Base-by-base conservation (phyloP, 2,329 filamentous ascomycete species). In the Westerdykella aurantiaca region DNA sequence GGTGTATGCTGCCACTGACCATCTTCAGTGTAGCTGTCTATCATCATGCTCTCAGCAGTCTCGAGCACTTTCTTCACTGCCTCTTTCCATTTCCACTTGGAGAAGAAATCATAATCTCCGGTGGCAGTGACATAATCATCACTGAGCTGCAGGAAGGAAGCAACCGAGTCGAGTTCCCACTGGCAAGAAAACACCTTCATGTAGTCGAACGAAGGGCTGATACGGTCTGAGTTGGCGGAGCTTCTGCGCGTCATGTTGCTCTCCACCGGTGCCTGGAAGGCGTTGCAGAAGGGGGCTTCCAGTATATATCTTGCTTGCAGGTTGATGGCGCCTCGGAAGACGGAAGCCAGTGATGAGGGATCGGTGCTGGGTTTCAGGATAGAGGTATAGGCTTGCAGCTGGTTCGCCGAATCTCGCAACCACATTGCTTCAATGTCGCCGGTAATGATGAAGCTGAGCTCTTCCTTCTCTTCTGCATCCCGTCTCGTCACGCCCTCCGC, bases 251-350 rank as follows among this genome's bases (percentile, higher is more conserved):
- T 33, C 3, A 75, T 62, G 6, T 64, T 64, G 29, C 71, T 72
- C 48, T 77, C 73, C 1, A 66, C 60, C 0, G 74, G 74, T 1
- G 74, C 72, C 53, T 77, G 74, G 48, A 76, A 76, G 1, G 72
- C 69, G 51, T 77, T 76, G 65, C 74, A 76, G 56, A 73, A 76
- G 0, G 73, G 73, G 21, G 76, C 77, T 38, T 76, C 74, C 38
- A 79, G 70, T 39, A 88, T 77, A 59, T 85, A 87, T 18, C 83
- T 74, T 14, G 82, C 74, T 62, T 88, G 84, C 3, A 85, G 72
- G 58, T 87, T 87, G 61, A 88, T 84, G 1, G 84, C 76, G 1
- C 84, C 84, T 6, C 83, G 76, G 67, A 82, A 86, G 0, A 88
- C 68, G 7, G 76, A 78, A 14, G 83, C 82, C 6, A 88, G 69